These are phyloP conservation scores for Seiridium unicorne DNA, from an alignment of 2,329 filamentous ascomycete species.

Conservation along the genomic window DNA sequence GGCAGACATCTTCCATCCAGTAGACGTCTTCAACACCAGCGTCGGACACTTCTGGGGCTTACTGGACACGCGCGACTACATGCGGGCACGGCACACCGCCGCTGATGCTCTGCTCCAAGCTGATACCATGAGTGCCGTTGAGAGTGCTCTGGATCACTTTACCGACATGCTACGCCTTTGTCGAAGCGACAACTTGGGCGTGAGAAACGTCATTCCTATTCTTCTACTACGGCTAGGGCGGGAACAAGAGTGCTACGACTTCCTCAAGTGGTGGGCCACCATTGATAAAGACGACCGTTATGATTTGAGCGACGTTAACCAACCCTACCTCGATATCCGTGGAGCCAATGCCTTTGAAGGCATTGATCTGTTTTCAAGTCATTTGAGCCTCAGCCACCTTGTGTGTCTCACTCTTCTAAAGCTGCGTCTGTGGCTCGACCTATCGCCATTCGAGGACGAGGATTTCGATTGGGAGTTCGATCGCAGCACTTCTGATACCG, in stretches of 20 bases:
- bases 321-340: conserved; percentile 21
- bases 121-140: conserved; percentile 31
- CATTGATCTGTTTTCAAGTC: not conserved
- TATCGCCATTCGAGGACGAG: not conserved
- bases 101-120: conserved; percentile 30
- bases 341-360: conserved; percentile 14
- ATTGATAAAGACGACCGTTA: conserved; percentile 20
- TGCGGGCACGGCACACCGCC: conserved; percentile 33
- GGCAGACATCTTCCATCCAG: conserved; percentile 21
- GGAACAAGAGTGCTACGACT: conserved; percentile 51
- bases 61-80: conserved; percentile 40
- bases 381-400: not conserved
- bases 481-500: no score
- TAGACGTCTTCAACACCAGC: conserved; percentile 34
- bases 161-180: conserved; percentile 42
- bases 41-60: conserved; percentile 43
- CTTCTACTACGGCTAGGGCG: conserved; percentile 42
- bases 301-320: conserved; percentile 30
- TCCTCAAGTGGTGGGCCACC: conserved; percentile 33
- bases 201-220: conserved; percentile 37
- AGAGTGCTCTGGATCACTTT: conserved; percentile 35
- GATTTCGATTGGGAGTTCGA: not conserved
- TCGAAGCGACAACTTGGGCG: conserved; percentile 41
- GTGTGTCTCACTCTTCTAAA: conserved; percentile 1
- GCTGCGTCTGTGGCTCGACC: not conserved